Evolutionary conservation across 305 asterid species (phyloP).

Genomic region (Solanum hybrid): DNA sequence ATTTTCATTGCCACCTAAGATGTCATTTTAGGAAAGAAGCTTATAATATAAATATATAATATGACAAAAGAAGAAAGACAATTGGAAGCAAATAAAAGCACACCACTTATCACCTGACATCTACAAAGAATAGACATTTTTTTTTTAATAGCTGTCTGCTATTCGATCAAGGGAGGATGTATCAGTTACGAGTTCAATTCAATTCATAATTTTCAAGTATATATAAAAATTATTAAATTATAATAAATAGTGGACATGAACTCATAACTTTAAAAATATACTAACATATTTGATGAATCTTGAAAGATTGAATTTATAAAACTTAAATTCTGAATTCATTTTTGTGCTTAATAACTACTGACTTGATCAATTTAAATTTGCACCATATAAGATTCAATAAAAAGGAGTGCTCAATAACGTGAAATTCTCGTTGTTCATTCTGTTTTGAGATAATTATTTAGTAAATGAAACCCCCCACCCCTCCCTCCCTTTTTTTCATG

Average conservation of each 20-base stretch:
- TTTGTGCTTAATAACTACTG: too few species aligned
- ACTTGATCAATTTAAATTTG: neutral
- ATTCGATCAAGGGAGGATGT: neutral
- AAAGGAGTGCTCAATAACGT: neutral
- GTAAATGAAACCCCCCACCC: too few species aligned
- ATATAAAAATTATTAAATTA: too few species aligned
- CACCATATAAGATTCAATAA: neutral
- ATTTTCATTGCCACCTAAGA: neutral
- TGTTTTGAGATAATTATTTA: neutral
- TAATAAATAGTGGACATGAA: too few species aligned
- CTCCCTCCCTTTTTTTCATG: too few species aligned
- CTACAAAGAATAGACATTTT: neutral
- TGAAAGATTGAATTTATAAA: too few species aligned
- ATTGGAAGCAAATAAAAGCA: neutral
- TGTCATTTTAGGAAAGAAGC: neutral
- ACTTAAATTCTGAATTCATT: too few species aligned
- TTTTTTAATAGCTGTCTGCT: neutral
- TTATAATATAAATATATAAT: neutral
- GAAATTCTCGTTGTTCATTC: neutral
- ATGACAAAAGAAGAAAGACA: neutral
- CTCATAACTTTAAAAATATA: fast-evolving
- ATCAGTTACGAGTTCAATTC: too few species aligned
- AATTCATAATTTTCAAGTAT: fast-evolving
- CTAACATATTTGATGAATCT: neutral
- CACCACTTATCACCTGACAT: neutral